Percentiles rank a stretch among this genome's conserved stretches.
Conservation (phyloP, 1,284 basidiomycete genomes). For the Neolentinus lepideus region DNA sequence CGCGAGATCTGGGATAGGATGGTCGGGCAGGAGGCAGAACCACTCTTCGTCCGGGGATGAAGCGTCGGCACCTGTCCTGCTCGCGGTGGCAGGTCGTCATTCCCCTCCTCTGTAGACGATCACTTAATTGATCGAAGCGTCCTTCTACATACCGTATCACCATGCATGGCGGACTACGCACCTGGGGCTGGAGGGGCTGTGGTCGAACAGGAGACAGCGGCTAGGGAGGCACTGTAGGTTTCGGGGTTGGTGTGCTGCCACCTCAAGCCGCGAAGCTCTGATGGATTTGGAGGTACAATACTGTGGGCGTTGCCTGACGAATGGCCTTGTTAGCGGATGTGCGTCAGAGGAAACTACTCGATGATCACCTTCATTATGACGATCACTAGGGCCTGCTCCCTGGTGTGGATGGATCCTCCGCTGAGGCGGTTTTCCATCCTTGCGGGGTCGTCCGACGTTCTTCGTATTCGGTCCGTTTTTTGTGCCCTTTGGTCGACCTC, state of each 20-base stretch:
- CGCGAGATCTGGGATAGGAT: background rate
- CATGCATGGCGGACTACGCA: background rate
- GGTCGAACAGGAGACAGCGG: background rate
- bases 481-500: background rate
- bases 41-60: background rate
- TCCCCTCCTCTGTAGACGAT: background rate
- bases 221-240: background rate
- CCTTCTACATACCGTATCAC: background rate
- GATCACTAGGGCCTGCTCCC: no score
- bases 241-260: background rate
- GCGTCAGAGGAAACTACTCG: no score
- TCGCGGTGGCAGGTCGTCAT: no score
- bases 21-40: background rate
- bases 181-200: background rate
- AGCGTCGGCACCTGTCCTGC: no score
- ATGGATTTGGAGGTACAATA: background rate
- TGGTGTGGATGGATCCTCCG: background rate
- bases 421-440: background rate
- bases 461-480: background rate
- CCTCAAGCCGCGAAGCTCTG: background rate
- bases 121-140: background rate
- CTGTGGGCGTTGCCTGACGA: background rate
- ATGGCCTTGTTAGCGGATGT: no score
- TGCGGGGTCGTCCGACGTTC: background rate
- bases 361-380: background rate